A percentile compares a stretch with the other conserved stretches of the same genome.
phyloP scores from a whole-genome alignment of 805 yeast species.

The Kurtzmaniella fragi region DNA sequence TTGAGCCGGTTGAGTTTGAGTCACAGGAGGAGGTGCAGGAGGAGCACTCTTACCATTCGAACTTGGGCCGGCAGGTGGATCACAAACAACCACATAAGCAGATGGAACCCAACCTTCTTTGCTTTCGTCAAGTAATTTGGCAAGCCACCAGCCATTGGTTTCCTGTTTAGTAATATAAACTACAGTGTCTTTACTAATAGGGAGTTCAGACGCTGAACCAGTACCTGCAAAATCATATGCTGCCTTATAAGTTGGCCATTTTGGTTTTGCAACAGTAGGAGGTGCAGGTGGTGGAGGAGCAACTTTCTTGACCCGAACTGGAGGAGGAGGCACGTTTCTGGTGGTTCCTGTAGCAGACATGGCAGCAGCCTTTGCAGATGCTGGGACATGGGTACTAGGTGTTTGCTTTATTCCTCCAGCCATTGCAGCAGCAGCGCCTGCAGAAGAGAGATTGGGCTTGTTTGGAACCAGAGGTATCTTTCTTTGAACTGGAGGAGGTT shows the following conservation, averaged over 20 bases:
- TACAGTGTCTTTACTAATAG: slow-evolving; percentile 70
- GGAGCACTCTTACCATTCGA: slow-evolving; percentile 16
- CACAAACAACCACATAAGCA: slow-evolving; percentile 69
- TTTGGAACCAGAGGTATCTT: background rate
- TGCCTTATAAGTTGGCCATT: slow-evolving; percentile 77
- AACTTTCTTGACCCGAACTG: slow-evolving; percentile 31
- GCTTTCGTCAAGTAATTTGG: slow-evolving; percentile 66
- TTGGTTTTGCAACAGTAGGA: slow-evolving; percentile 50
- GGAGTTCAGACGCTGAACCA: slow-evolving; percentile 75
- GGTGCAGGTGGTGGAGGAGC: slow-evolving; percentile 47
- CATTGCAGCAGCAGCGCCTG: slow-evolving; percentile 9
- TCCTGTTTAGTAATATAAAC: slow-evolving; percentile 68
- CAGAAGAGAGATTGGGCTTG: background rate
- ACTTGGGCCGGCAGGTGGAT: slow-evolving; percentile 36
- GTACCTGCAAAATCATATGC: slow-evolving; percentile 86
- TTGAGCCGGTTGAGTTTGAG: slow-evolving; percentile 8
- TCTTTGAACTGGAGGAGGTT: slow-evolving; percentile 1
- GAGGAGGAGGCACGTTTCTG: slow-evolving; percentile 54
- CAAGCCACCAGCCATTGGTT: slow-evolving; percentile 93
- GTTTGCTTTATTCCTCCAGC: slow-evolving; percentile 8
- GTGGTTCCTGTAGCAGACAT: slow-evolving; percentile 17
- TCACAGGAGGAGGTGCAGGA: slow-evolving; percentile 31
- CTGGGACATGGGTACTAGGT: slow-evolving; percentile 7
- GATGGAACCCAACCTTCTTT: slow-evolving; percentile 97
- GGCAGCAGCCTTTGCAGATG: slow-evolving; percentile 13